Percentiles rank a stretch among this genome's conserved stretches.
Evolutionary conservation across 805 yeast genomes (phyloP).

Genomic region (Yarrowia keelungensis): DNA sequence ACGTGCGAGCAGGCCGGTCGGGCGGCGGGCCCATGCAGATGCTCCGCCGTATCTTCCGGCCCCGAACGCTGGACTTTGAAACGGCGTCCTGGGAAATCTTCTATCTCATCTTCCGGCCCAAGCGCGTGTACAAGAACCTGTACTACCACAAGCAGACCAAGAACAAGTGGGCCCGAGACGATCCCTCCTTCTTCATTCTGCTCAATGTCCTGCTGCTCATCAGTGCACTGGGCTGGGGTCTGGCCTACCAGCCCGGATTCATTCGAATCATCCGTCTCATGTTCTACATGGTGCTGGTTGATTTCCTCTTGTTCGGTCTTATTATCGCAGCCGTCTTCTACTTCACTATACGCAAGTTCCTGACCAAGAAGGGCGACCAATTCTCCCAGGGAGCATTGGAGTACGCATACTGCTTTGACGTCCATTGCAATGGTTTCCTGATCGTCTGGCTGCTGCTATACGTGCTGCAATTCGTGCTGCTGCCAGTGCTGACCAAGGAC

Average conservation of each 20-base stretch:
- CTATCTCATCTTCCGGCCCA: constrained; percentile 74
- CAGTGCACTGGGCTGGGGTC: constrained; percentile 90
- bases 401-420: constrained; percentile 95
- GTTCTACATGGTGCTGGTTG: constrained; percentile 82
- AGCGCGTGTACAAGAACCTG: constrained; percentile 79
- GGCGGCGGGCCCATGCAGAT: constrained; percentile 36
- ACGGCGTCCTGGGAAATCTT: constrained; percentile 92
- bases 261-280: constrained; percentile 69
- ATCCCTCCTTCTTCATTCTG: constrained; percentile 83
- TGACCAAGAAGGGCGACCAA: constrained; percentile 48
- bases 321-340: constrained; percentile 75
- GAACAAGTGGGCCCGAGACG: constrained; percentile 87
- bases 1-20: constrained; percentile 35
- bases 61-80: constrained; percentile 87
- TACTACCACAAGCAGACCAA: constrained; percentile 83
- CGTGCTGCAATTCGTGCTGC: constrained; percentile 71
- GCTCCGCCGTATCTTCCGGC: constrained; percentile 61
- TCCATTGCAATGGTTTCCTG: constrained; percentile 89
- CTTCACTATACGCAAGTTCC: constrained; percentile 70
- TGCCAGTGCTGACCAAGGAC: constrained; percentile 72
- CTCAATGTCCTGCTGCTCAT: constrained; percentile 69
- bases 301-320: constrained; percentile 74
- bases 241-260: constrained; percentile 73
- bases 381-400: constrained; percentile 61
- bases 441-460: constrained; percentile 79